Base-by-base conservation (phyloP, 2,329 filamentous ascomycete genomes). In the Hypoxylon sp. region DNA sequence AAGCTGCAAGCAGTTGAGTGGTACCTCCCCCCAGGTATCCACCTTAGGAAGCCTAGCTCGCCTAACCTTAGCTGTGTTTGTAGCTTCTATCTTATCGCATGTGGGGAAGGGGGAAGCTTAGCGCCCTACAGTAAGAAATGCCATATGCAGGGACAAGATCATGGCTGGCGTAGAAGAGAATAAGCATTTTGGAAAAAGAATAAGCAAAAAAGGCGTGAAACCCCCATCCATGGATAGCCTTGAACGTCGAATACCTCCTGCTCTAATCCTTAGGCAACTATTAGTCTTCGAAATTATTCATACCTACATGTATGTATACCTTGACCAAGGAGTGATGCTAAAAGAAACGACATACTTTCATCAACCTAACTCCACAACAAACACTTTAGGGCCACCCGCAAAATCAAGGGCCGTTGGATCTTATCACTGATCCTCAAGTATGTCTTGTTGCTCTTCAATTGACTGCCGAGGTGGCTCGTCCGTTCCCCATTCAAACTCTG, bases 401-500 rank as follows among this genome's bases (percentile, higher is more conserved):
- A 8, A 47, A 47, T 4, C 11, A 26, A 33, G 31, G 42, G 24
- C 19, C 19, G 42, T 42, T 35, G 17, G 22, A 10, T 42, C 29
- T 60, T 58, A 63, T 70, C 29, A 63, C 48, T 67, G 47, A 29
- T 60, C 53, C 48, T 70, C 67, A 29, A 68, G 58, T 59, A 66
- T 63, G 8, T 74, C 67, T 63, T 71, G 68, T 42, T 73, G 68
- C 22, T 74, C 67, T 39, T 65, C 66, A 31, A 31, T 22, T 19
- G 65, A 62, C 50, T 72, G 68, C 47, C 69, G 70, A 53, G 67
- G 51, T 47, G 51, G 29, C 29, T 60, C 70, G 10, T 70, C 70
- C 39, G 63, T 31, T 37, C 67, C 75, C 78, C 78, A 79, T 68
- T 79, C 78, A 53, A 79, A 79, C 50, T 78, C 77, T 79, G 56